Percentiles rank a stretch among this genome's conserved stretches.
Conservation (phyloP, 805 yeast genomes). For the Saturnispora dispora region DNA sequence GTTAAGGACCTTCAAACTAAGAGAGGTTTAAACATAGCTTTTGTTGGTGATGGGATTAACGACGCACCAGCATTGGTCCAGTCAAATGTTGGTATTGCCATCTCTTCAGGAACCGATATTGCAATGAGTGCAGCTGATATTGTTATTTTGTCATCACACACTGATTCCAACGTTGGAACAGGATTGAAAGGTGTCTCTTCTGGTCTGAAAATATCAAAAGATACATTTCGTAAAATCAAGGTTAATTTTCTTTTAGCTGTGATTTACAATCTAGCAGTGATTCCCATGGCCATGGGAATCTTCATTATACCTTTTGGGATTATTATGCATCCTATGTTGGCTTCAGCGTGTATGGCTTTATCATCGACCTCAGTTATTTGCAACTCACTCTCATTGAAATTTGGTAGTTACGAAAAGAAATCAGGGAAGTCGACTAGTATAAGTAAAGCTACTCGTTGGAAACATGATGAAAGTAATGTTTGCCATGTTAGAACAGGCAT, state of each 20-base stretch:
- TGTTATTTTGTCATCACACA: slow-evolving; percentile 49
- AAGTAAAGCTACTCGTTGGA: not conserved
- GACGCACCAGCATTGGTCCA: slow-evolving; percentile 94
- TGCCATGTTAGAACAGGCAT: not conserved
- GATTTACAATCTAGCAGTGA: slow-evolving; percentile 71
- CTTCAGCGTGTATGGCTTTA: slow-evolving; percentile 88
- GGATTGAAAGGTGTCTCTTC: slow-evolving; percentile 37
- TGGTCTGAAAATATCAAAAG: slow-evolving; percentile 59
- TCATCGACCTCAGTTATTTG: slow-evolving; percentile 84
- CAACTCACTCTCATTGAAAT: slow-evolving; percentile 64
- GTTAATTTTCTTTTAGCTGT: slow-evolving; percentile 83
- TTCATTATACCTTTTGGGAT: slow-evolving; percentile 65
- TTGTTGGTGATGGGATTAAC: slow-evolving; percentile 96
- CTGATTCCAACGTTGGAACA: slow-evolving; percentile 11
- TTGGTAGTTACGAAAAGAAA: slow-evolving; percentile 36
- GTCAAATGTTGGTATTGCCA: slow-evolving; percentile 84
- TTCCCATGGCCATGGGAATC: slow-evolving; percentile 94
- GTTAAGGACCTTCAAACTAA: slow-evolving; percentile 45
- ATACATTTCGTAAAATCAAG: slow-evolving; percentile 66
- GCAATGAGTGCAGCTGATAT: slow-evolving; percentile 97
- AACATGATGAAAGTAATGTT: not conserved
- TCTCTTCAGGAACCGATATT: slow-evolving; percentile 88
- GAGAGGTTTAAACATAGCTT: slow-evolving; percentile 48
- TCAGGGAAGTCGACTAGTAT: not conserved
- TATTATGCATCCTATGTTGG: slow-evolving; percentile 77